Conservation (phyloP, 495 filamentous ascomycete species). For the Neurospora tetraspora region DNA sequence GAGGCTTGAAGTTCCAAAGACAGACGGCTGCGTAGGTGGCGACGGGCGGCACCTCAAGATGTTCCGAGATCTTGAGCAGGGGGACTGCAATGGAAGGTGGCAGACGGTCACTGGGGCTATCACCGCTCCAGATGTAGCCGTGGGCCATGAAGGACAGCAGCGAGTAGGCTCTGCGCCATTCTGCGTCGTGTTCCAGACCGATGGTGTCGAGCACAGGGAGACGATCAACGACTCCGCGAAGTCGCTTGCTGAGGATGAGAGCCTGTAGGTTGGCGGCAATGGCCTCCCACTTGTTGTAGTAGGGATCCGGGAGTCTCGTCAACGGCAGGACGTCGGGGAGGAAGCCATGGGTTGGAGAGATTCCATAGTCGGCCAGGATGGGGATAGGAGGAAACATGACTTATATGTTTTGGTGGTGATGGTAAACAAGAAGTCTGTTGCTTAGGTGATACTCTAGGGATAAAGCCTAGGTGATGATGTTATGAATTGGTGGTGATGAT, state of each 20-base stretch:
- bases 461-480: too few species aligned
- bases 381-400: conserved; percentile 81
- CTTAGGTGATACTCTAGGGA: not conserved
- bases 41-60: conserved; percentile 83
- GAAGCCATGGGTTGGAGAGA: conserved; percentile 81
- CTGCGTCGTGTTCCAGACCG: conserved; percentile 65
- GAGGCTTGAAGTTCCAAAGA: conserved; percentile 92
- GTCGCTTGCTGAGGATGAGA: conserved; percentile 70
- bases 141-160: conserved; percentile 82
- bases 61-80: conserved; percentile 63
- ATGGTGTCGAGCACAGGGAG: conserved; percentile 75
- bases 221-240: conserved; percentile 63
- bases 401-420: not conserved
- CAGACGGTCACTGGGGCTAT: conserved; percentile 69
- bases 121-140: conserved; percentile 91
- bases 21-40: conserved; percentile 88
- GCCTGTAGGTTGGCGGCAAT: conserved; percentile 76
- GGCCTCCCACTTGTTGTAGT: conserved; percentile 90
- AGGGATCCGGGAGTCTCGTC: conserved; percentile 67
- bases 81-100: conserved; percentile 79
- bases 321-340: conserved; percentile 76
- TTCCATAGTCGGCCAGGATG: conserved; percentile 68
- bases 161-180: conserved; percentile 89
- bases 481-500: conserved; percentile 1
- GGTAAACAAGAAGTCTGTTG: not conserved